Base-by-base conservation (phyloP, 1,284 basidiomycete genomes). In the Termitomyces sp. region DNA sequence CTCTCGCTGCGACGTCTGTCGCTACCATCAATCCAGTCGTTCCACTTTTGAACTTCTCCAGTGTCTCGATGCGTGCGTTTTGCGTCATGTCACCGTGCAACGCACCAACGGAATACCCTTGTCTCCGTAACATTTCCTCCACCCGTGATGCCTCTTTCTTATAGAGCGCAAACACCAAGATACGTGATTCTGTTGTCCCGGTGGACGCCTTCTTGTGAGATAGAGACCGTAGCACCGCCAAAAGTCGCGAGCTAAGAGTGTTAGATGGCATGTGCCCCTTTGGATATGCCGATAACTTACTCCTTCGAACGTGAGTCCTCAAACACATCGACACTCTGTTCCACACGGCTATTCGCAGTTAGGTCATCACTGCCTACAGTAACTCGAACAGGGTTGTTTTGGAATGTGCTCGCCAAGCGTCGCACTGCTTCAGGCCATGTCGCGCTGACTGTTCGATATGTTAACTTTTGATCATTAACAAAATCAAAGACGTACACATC, bases 381-480 rank as follows among this genome's bases (percentile, higher is more conserved):
- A 36, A 99, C 90, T 43, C 93, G 82, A 17, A 98, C 81, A 4
- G 96, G 94, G 58, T 90, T 75, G 52, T 81, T 80, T 72, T 92
- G 89, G 74, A 99, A 99, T 5, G 93, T 86, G 64, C 85, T 82
- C 0, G 97, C 97, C n/a, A 99, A 79, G 57, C 90, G 80, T 56
- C 96, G 83, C n/a, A 99, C 95, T 2, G 90, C 87, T 61, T 96
- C 93, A 0, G 96, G 96, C 96, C 96, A 99, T 2, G 96, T 99
- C 5, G 96, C 96, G 55, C 94, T 97, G 75, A 98, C 91, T 93
- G 28, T 62, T 7, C 45, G 54, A 50, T 28, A 44, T 33, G 47
- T 43, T 17, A 41, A 47, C n/a, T 39, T 52, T 40, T 33, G 13
- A 28, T 31, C 9, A 38, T 17, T 34, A 50, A 36, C 33, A 34